Evolutionary conservation across 805 yeast species (phyloP), one percentile per base, ranked within the genome.

Genomic region (Zygosaccharomyces siamensis): DNA sequence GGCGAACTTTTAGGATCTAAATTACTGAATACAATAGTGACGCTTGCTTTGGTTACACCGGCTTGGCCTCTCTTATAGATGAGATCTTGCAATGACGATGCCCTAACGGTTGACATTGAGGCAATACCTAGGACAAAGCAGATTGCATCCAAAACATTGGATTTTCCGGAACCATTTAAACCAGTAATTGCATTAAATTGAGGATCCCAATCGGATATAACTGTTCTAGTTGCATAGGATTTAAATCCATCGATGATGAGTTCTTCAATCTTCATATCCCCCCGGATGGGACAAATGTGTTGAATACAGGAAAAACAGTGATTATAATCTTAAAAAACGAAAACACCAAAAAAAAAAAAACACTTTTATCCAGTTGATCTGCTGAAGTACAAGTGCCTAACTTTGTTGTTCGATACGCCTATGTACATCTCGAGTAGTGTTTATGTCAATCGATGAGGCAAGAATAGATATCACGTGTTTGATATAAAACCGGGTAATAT

Each of bases 161-260:
- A 92, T 63, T 93, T 93, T 5, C 99, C 99, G 0, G 97, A 89
- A 7, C 99, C 99, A 65, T 93, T 93, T 43, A 93, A 75, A 6
- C 99, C 99, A 0, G 99, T 95, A 64, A 93, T 92, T 59, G 98
- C 97, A 70, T 95, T 93, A 71, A 93, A 95, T 69, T 86, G 96
- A 1, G 87, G 78, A 68, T 93, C 99, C 99, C 99, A 95, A 24
- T 83, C 86, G 1, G 95, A 79, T 28, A 93, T 87, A 27, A 90
- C 97, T 0, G 99, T 93, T 72, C 98, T 84, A 1, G 96, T 86
- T 24, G 98, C 97, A 61, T 93, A 93, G 20, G 97, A 89, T 72
- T 93, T 93, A 79, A 93, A 93, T 39, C 99, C 99, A 69, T 93
- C 99, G 42, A 93, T 83, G 53, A 93, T 90, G 48, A 93, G 78